phyloP scores from a whole-genome alignment of 495 filamentous ascomycete species.

The Friedmanniomyces simplex region DNA sequence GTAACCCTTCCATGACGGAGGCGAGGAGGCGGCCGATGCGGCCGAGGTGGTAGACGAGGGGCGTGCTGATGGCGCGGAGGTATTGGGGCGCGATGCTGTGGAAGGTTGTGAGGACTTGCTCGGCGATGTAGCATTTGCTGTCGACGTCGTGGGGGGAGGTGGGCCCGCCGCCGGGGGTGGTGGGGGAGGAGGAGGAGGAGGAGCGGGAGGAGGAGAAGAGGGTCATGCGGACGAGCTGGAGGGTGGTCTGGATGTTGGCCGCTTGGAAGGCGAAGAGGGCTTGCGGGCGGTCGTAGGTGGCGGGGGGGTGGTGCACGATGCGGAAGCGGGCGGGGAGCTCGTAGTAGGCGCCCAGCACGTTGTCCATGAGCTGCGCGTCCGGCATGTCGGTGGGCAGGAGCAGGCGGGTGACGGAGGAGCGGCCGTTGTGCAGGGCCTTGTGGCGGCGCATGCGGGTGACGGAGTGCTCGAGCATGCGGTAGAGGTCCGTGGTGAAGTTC shows the following conservation, averaged over 20 bases:
- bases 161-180: too few species aligned
- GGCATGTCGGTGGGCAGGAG: conserved; percentile 9
- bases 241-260: conserved; percentile 43
- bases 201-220: conserved; percentile 38
- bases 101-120: conserved; percentile 39
- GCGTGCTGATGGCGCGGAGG: conserved; percentile 41
- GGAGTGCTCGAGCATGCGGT: conserved; percentile 40
- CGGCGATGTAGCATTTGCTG: conserved; percentile 39
- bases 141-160: conserved; percentile 33
- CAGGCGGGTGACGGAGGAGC: conserved; percentile 17
- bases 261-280: conserved; percentile 42
- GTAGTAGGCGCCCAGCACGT: conserved; percentile 34
- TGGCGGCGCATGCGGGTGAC: conserved; percentile 17
- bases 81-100: conserved; percentile 37
- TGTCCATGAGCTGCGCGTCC: conserved; percentile 29
- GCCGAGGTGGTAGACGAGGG: conserved; percentile 41
- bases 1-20: conserved; percentile 39
- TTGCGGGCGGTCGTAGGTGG: conserved; percentile 27
- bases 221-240: conserved; percentile 42
- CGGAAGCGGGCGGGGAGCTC: conserved; percentile 35
- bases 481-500: conserved; percentile 44
- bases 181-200: too few species aligned
- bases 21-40: conserved; percentile 42
- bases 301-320: conserved; percentile 22
- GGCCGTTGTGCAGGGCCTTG: conserved; percentile 17